These are phyloP conservation scores for Metschnikowia proteae DNA, from an alignment of 805 yeast genomes.

Conservation along the genomic window DNA sequence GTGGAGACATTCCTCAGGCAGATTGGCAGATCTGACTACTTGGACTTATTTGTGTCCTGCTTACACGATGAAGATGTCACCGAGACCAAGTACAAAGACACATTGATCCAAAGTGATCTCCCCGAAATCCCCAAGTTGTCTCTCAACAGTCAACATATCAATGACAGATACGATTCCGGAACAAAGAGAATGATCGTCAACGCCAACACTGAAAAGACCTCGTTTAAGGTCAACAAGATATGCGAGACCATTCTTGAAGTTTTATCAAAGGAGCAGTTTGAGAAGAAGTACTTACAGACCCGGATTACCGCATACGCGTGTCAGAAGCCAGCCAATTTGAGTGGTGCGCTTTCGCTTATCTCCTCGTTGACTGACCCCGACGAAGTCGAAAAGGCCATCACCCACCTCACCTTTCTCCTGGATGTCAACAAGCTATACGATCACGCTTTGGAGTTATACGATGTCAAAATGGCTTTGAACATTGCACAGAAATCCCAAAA, in stretches of 20 bases:
- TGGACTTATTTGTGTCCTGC: conserved; percentile 85
- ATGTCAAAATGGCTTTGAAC: conserved; percentile 71
- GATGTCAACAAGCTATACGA: conserved; percentile 83
- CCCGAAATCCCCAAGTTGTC: conserved; percentile 8
- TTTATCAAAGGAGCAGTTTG: conserved; percentile 49
- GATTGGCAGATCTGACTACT: conserved; percentile 65
- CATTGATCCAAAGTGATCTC: conserved; percentile 26
- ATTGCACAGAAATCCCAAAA: conserved; percentile 96
- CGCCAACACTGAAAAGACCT: conserved; percentile 34
- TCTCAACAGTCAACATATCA: conserved; percentile 1
- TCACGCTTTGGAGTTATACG: conserved; percentile 76
- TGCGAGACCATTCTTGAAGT: conserved; percentile 68
- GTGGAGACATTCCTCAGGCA: conserved; percentile 66
- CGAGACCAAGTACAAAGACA: conserved; percentile 75
- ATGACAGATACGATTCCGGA: conserved; percentile 2
- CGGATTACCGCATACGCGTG: conserved; percentile 90
- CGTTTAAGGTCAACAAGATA: conserved; percentile 67
- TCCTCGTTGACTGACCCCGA: conserved; percentile 46
- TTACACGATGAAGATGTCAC: conserved; percentile 84
- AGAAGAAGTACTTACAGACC: conserved; percentile 62
- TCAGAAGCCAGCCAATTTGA: conserved; percentile 80
- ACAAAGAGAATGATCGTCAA: conserved; percentile 36
- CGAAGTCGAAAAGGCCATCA: conserved; percentile 55
- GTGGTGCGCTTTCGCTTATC: conserved; percentile 66
- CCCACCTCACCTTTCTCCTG: conserved; percentile 84